These are phyloP conservation scores for Trichophyton simii DNA, from an alignment of 2,329 filamentous ascomycete species.

Conservation along the genomic window DNA sequence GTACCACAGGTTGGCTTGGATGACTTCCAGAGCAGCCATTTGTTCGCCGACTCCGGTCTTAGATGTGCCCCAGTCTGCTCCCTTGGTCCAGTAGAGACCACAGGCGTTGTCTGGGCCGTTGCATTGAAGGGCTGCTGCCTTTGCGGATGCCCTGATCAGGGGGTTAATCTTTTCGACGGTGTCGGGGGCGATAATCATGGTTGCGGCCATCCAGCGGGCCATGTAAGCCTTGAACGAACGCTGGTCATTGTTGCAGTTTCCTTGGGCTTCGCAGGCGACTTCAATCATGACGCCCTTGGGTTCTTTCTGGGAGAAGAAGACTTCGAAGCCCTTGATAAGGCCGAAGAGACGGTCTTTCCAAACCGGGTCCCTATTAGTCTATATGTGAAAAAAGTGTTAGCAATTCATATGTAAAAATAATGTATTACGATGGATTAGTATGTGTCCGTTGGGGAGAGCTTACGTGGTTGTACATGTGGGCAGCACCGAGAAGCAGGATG, in stretches of 20 bases:
- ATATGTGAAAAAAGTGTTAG: not conserved
- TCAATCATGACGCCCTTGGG: slow-evolving; percentile 44
- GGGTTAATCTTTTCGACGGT: slow-evolving; percentile 40
- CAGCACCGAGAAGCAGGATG: slow-evolving; percentile 43
- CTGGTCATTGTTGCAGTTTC: slow-evolving; percentile 51
- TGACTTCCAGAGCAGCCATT: slow-evolving; percentile 56
- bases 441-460: slow-evolving; percentile 11
- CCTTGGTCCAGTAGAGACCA: slow-evolving; percentile 28
- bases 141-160: slow-evolving; percentile 41
- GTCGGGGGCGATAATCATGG: slow-evolving; percentile 47
- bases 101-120: slow-evolving; percentile 17
- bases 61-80: slow-evolving; percentile 43
- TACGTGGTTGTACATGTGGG: slow-evolving; percentile 45
- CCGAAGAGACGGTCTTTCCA: slow-evolving; percentile 44
- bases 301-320: slow-evolving; percentile 41
- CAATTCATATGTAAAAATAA: not conserved
- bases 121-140: slow-evolving; percentile 37
- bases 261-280: slow-evolving; percentile 43
- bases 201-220: slow-evolving; percentile 46
- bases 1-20: slow-evolving; percentile 42
- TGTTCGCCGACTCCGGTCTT: slow-evolving; percentile 53
- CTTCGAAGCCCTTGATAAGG: slow-evolving; percentile 42
- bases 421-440: not conserved
- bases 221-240: slow-evolving; percentile 55
- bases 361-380: slow-evolving; percentile 27